These are phyloP conservation scores for Aureobasidium sp. DNA, from an alignment of 2,329 filamentous ascomycete species.

Conservation along the genomic window DNA sequence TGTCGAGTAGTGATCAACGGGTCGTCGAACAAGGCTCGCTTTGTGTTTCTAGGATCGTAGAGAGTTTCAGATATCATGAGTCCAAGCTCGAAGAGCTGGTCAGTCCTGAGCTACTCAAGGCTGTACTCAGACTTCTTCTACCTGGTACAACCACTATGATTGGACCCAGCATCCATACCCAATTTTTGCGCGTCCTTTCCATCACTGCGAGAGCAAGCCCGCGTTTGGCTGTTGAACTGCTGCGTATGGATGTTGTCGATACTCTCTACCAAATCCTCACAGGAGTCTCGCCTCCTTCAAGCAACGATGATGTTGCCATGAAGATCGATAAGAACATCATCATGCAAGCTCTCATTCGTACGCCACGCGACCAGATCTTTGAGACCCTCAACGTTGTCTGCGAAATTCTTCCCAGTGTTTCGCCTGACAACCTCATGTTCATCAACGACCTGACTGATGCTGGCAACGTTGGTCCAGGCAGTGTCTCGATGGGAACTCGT, in stretches of 20 bases:
- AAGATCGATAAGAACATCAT: slow-evolving; percentile 96
- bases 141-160: slow-evolving; percentile 95
- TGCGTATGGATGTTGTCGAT: slow-evolving; percentile 95
- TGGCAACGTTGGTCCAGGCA: slow-evolving; percentile 42
- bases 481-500: slow-evolving; percentile 36
- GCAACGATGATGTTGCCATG: slow-evolving; percentile 66
- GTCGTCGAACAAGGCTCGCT: slow-evolving; percentile 95
- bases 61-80: slow-evolving; percentile 89
- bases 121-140: slow-evolving; percentile 77
- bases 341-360: slow-evolving; percentile 96
- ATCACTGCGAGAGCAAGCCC: slow-evolving; percentile 88
- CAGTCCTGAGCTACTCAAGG: slow-evolving; percentile 76
- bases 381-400: slow-evolving; percentile 97
- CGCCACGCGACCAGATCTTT: slow-evolving; percentile 90
- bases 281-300: slow-evolving; percentile 82
- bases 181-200: slow-evolving; percentile 85
- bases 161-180: slow-evolving; percentile 87
- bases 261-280: slow-evolving; percentile 96
- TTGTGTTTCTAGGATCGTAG: slow-evolving; percentile 90
- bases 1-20: slow-evolving; percentile 87
- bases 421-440: slow-evolving; percentile 48
- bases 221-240: slow-evolving; percentile 75
- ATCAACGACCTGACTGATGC: slow-evolving; percentile 45
- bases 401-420: slow-evolving; percentile 76
- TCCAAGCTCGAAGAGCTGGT: slow-evolving; percentile 88